These are phyloP conservation scores for Candida glaebosa DNA, from an alignment of 805 yeast genomes.

Conservation along the genomic window DNA sequence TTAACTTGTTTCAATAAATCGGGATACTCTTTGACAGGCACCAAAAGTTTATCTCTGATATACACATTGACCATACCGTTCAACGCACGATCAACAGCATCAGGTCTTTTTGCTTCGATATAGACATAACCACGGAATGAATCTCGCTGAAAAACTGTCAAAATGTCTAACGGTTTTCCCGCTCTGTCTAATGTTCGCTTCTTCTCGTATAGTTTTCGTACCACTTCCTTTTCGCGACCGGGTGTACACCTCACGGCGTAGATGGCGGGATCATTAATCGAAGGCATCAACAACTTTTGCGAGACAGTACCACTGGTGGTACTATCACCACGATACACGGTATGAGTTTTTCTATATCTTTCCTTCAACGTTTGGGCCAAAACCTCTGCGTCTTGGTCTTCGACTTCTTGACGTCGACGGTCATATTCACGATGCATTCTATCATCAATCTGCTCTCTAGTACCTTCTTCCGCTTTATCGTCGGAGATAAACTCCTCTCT, in stretches of 20 bases:
- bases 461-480: conserved; percentile 52
- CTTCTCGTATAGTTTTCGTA: conserved; percentile 78
- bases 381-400: conserved; percentile 92
- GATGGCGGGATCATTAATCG: conserved; percentile 93
- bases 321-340: conserved; percentile 82
- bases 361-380: conserved; percentile 90
- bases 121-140: conserved; percentile 88
- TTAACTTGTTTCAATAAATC: conserved; percentile 86
- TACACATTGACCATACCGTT: conserved; percentile 88
- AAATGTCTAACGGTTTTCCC: conserved; percentile 75
- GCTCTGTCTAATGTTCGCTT: conserved; percentile 74
- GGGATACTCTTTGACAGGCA: conserved; percentile 94
- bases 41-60: conserved; percentile 67
- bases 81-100: conserved; percentile 85
- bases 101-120: conserved; percentile 89
- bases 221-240: conserved; percentile 89
- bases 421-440: conserved; percentile 89
- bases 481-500: conserved; percentile 80
- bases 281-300: conserved; percentile 88
- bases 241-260: conserved; percentile 95
- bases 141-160: conserved; percentile 91
- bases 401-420: conserved; percentile 77
- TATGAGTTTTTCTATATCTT: conserved; percentile 83
- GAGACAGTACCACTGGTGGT: conserved; percentile 64
- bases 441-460: conserved; percentile 50